Percentiles rank a stretch among this genome's conserved stretches.
Evolutionary conservation across 2,329 filamentous ascomycete species (phyloP).

Genomic region (Talaromyces sp.): DNA sequence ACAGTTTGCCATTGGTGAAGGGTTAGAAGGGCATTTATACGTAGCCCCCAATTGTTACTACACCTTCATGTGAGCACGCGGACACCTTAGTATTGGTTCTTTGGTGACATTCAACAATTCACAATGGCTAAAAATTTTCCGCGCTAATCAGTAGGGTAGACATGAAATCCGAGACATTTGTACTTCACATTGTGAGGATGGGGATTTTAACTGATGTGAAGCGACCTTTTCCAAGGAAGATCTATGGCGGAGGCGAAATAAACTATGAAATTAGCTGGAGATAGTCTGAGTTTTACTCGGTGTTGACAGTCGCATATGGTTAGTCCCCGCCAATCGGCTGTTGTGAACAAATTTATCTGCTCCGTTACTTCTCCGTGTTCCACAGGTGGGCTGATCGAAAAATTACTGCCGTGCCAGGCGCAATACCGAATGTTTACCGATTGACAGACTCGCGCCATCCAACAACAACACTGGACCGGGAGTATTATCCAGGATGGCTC

Average conservation of each 20-base stretch:
- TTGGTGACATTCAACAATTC: neutral
- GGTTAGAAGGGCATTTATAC: neutral
- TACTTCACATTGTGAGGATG: neutral
- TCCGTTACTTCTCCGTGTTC: neutral
- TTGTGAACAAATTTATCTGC: neutral
- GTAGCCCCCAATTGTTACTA: neutral
- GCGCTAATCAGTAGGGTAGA: neutral
- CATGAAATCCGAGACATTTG: constrained; percentile 1
- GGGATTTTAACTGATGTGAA: neutral
- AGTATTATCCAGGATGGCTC: neutral
- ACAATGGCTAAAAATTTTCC: neutral
- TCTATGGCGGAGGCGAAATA: constrained; percentile 5
- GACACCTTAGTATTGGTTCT: neutral
- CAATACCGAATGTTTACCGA: constrained; percentile 7
- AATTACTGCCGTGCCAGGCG: neutral
- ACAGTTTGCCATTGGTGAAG: constrained; percentile 1
- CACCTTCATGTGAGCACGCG: neutral
- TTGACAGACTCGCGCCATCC: neutral
- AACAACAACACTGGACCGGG: neutral
- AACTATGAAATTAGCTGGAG: neutral
- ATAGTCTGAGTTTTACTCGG: constrained; percentile 1
- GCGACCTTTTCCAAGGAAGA: neutral
- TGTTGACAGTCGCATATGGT: neutral
- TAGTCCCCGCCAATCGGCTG: constrained; percentile 9
- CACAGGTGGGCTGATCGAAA: neutral